Evolutionary conservation across 208 protist species (phyloP).

Genomic region (Trypanosomatidae sp.): DNA sequence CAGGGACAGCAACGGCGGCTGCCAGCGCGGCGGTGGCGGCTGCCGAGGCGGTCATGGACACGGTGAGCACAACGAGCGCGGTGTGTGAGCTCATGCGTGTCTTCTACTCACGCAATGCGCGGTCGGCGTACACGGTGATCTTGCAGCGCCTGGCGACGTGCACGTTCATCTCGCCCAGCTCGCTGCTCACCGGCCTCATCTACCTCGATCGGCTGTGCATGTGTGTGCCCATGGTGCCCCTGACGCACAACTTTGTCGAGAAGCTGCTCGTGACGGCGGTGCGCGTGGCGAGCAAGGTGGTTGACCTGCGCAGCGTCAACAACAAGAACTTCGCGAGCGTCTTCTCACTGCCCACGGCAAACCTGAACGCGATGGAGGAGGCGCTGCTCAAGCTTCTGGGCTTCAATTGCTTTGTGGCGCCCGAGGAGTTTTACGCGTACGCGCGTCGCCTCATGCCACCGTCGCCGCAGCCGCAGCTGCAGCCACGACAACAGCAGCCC

Average conservation of each 20-base stretch:
- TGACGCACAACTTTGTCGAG: conserved; percentile 49
- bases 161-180: conserved; percentile 76
- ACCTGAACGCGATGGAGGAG: conserved; percentile 70
- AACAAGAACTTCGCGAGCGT: conserved; percentile 77
- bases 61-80: no score
- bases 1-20: background rate
- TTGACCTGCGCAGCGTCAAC: conserved; percentile 78
- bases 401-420: conserved; percentile 66
- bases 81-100: no score
- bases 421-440: conserved; percentile 64
- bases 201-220: conserved; percentile 70
- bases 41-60: no score
- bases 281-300: conserved; percentile 69
- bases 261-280: conserved; percentile 62
- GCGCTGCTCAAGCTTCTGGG: conserved; percentile 47
- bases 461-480: conserved; percentile 4
- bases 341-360: conserved; percentile 34
- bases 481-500: conserved; percentile 2
- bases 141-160: conserved; percentile 28
- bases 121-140: conserved; percentile 12
- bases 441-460: conserved; percentile 23
- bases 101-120: conserved; percentile 11
- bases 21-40: no score
- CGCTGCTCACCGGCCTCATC: conserved; percentile 59
- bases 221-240: conserved; percentile 25